phyloP scores from a whole-genome alignment of 2,329 filamentous ascomycete genomes.

The Zopfia rhizophila region DNA sequence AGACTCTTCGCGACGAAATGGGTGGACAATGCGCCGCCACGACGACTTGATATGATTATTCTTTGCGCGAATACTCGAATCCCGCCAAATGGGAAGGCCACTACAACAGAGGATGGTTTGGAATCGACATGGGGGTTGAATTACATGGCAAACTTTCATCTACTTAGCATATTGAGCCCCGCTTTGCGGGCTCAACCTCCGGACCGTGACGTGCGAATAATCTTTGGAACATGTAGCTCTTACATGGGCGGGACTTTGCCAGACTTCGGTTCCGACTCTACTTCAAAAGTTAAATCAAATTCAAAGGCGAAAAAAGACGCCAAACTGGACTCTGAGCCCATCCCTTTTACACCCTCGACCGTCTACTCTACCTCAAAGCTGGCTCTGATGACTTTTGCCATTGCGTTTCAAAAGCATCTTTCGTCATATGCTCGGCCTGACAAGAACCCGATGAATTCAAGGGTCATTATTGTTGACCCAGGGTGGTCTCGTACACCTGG shows the following conservation, averaged over 20 bases:
- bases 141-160: slow-evolving; percentile 94
- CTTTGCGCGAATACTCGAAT: slow-evolving; percentile 84
- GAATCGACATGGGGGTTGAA: slow-evolving; percentile 95
- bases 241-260: slow-evolving; percentile 83
- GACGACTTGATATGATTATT: slow-evolving; percentile 89
- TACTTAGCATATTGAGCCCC: slow-evolving; percentile 89
- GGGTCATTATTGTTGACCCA: slow-evolving; percentile 88
- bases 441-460: slow-evolving; percentile 80
- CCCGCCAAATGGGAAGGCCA: slow-evolving; percentile 69
- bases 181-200: slow-evolving; percentile 91
- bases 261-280: slow-evolving; percentile 59
- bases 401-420: slow-evolving; percentile 92
- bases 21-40: slow-evolving; percentile 93
- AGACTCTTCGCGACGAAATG: slow-evolving; percentile 95
- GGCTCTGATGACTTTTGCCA: slow-evolving; percentile 87
- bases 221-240: slow-evolving; percentile 86
- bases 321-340: slow-evolving; percentile 31
- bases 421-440: slow-evolving; percentile 86
- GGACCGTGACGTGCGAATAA: slow-evolving; percentile 89
- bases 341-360: slow-evolving; percentile 55
- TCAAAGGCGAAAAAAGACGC: slow-evolving; percentile 66
- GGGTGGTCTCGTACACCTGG: slow-evolving; percentile 87
- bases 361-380: slow-evolving; percentile 66
- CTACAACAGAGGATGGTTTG: slow-evolving; percentile 78
- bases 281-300: slow-evolving; percentile 52